A percentile compares a stretch with the other conserved stretches of the same genome.
Conservation (phyloP, 1,139 yeast species). For the Neolecta irregularis region DNA sequence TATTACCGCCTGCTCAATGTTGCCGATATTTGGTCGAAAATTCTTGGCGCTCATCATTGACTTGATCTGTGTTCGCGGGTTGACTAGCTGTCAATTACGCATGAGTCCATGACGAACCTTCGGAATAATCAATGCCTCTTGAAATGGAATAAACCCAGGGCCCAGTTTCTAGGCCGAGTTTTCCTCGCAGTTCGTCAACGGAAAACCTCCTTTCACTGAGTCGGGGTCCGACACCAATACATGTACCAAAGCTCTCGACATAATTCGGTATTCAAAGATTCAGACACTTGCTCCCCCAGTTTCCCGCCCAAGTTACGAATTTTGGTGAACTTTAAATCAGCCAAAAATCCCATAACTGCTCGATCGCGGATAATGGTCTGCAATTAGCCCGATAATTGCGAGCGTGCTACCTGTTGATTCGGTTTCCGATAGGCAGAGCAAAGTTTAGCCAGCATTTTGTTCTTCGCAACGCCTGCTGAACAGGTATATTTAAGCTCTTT, state of each 20-base stretch:
- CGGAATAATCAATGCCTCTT: conserved; percentile 43
- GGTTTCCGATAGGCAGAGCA: conserved; percentile 83
- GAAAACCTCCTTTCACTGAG: conserved; percentile 18
- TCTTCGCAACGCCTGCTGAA: conserved; percentile 72
- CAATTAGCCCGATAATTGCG: conserved; percentile 29
- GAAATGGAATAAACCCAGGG: conserved; percentile 38
- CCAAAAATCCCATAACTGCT: conserved; percentile 38
- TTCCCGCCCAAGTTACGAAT: conserved; percentile 90
- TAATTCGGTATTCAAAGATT: conserved; percentile 19
- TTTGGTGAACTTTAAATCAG: conserved; percentile 50
- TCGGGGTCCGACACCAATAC: too few species aligned
- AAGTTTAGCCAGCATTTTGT: conserved; percentile 67
- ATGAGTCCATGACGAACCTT: conserved; percentile 42
- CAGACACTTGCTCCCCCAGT: conserved; percentile 47
- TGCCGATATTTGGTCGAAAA: conserved; percentile 41
- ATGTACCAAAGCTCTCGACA: conserved; percentile 20
- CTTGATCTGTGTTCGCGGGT: too few species aligned
- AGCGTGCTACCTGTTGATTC: too few species aligned
- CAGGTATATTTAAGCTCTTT: conserved; percentile 61
- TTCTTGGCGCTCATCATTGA: conserved; percentile 85
- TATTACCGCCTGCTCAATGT: conserved; percentile 45
- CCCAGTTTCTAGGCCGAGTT: conserved; percentile 30
- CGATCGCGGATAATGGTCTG: conserved; percentile 44
- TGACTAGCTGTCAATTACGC: too few species aligned
- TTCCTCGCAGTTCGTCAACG: conserved; percentile 20